Conservation (phyloP, 176 grass and related monocot genomes). For the Typha latifolia region DNA sequence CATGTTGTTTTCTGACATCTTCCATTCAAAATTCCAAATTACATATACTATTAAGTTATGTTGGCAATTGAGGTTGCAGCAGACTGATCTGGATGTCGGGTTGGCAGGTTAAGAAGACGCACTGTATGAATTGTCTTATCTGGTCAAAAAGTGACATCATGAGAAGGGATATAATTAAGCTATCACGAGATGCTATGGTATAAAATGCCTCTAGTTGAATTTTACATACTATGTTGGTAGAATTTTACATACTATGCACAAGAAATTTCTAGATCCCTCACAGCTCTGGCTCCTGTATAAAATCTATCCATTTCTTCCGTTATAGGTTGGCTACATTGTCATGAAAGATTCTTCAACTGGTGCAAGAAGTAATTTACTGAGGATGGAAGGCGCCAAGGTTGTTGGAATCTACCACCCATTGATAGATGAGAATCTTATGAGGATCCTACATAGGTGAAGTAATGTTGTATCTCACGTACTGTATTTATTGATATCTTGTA, state of each 20-base stretch:
- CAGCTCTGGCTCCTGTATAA: too few species aligned
- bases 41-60: too few species aligned
- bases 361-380: constrained; percentile 42
- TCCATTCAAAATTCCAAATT: too few species aligned
- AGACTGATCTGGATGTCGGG: too few species aligned
- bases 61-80: too few species aligned
- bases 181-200: constrained; percentile 61
- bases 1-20: too few species aligned
- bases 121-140: constrained; percentile 59
- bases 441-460: constrained; percentile 43
- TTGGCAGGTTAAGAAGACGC: constrained; percentile 49
- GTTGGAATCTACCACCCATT: constrained; percentile 70
- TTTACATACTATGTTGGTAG: too few species aligned
- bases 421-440: constrained; percentile 51
- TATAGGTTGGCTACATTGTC: constrained; percentile 89
- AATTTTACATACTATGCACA: too few species aligned
- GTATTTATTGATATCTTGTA: not conserved
- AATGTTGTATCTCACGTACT: not conserved
- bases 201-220: not conserved
- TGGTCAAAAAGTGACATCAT: constrained; percentile 74
- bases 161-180: constrained; percentile 46
- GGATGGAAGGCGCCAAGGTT: constrained; percentile 70
- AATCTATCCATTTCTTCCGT: constrained; percentile 5
- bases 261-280: too few species aligned
- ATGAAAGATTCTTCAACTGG: constrained; percentile 68